Evolutionary conservation across 768 basidiomycete genomes (phyloP), one percentile per base, ranked within the genome.

Genomic region (Termitomyces sp.): DNA sequence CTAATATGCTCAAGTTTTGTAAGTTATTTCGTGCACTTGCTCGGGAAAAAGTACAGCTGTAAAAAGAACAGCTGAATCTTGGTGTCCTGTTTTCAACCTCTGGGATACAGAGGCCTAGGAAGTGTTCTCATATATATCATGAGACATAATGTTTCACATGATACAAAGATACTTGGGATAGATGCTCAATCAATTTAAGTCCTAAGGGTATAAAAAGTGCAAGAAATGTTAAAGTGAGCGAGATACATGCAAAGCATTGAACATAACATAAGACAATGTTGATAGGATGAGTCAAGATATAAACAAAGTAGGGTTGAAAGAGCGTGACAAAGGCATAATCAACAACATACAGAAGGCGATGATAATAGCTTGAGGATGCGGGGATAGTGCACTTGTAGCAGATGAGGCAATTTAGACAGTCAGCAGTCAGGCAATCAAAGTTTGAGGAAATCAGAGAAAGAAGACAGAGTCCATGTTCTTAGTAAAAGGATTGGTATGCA

Each of bases 391-490:
- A 24, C 11, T 44, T 26, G 14, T 13, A 14, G 24, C 24, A 26
- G 24, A 24, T 16, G 14, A 16, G 6, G 9, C 13, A 24, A 24
- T 11, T 3, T 44, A 24, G 22, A 24, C 43, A 24, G 13, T 22
- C 6, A 6, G 28, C 43, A 24, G 13, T 26, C 10, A 22, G 44
- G 22, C 22, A 16, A 47, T 9, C 1, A 30, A 47, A 46, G 26
- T 16, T 28, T 46, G 24, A 26, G 14, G 24, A 47, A 16, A 3
- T 52, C 22, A 52, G 35, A 52, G 33, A 52, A 14, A 10, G 24
- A 57, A 52, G n/a, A 52, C 4, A 8, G 56, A 57, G 8, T 57
- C 35, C 51, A 57, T 52, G 22, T 33, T 47, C 56, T 57, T 30
- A 13, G 30, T n/a, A 3, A 32, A 32, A 51, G 3, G 38, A 18